Conservation (phyloP, 1,284 basidiomycete species). For the Cutaneotrichosporon cavernicola region DNA sequence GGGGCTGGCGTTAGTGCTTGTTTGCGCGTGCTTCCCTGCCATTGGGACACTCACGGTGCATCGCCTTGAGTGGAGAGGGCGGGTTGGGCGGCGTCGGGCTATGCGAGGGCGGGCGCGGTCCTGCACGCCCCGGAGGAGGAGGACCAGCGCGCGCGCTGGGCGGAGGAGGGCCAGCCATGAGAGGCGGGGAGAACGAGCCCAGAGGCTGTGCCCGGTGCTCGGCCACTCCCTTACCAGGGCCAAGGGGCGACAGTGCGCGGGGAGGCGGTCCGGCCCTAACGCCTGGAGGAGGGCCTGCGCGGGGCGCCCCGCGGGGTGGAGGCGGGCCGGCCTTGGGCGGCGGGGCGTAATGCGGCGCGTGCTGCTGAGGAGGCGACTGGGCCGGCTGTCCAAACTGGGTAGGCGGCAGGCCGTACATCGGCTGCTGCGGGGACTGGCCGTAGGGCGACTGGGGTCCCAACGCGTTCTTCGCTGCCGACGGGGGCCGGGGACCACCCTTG, state of each 20-base stretch:
- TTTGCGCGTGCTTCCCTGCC: neutral
- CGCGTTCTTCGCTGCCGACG: slow-evolving; percentile 28
- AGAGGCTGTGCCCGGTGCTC: slow-evolving; percentile 16
- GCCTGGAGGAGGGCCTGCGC: slow-evolving; percentile 53
- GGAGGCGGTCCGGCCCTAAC: slow-evolving; percentile 57
- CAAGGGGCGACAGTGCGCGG: slow-evolving; percentile 51
- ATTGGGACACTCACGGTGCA: neutral
- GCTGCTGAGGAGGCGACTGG: slow-evolving; percentile 19
- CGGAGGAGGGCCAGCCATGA: slow-evolving; percentile 36
- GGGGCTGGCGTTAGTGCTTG: slow-evolving; percentile 59
- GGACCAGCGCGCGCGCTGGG: slow-evolving; percentile 31
- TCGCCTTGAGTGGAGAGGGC: slow-evolving; percentile 13
- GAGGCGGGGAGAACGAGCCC: slow-evolving; percentile 23
- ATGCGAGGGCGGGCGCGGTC: slow-evolving; percentile 36
- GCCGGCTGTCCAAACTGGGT: slow-evolving; percentile 16
- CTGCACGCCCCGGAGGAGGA: slow-evolving; percentile 36
- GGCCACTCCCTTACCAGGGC: slow-evolving; percentile 28
- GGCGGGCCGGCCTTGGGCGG: slow-evolving; percentile 37
- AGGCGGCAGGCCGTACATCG: slow-evolving; percentile 17
- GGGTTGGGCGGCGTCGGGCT: slow-evolving; percentile 30
- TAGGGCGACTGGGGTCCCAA: slow-evolving; percentile 6
- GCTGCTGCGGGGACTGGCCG: slow-evolving; percentile 6
- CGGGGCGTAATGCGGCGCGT: slow-evolving; percentile 31
- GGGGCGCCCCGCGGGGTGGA: slow-evolving; percentile 30
- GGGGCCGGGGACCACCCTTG: slow-evolving; percentile 50